Evolutionary conservation across 805 yeast genomes (phyloP), one percentile per base, ranked within the genome.

Genomic region (Clavispora asparagi): DNA sequence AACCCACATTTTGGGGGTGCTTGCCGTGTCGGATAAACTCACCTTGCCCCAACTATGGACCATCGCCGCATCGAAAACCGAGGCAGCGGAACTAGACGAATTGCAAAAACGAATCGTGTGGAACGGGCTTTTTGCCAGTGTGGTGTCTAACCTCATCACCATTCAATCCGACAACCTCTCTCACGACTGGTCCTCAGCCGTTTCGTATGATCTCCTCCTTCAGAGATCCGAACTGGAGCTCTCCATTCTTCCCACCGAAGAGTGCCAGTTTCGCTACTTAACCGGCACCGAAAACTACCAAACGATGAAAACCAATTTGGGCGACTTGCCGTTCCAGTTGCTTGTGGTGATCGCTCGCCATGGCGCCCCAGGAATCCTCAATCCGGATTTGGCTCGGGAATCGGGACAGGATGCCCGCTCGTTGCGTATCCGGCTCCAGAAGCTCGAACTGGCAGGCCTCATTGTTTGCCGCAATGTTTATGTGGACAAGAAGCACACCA

Each of bases 391-490:
- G 47, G 77, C 82, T 2, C 65, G 67, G 36, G 69, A 65, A 16
- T 78, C 90, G 0, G 78, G 78, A 8, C 94, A 85, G 62, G 94
- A 85, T 55, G 78, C 83, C 14, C 72, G 92, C 51, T 83, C 90
- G 47, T 68, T 84, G 36, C 81, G 90, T 0, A 70, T 80, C 1
- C 71, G 94, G 53, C 67, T 84, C 43, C 80, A 77, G 54, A 72
- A 73, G 38, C 64, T 85, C 16, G 78, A 73, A 47, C 77, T 71
- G 8, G 59, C 70, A 32, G 79, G 78, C 17, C 62, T 82, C 14
- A 74, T 83, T 6, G 64, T 64, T 19, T 78, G 73, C 42, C 59
- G 55, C 10, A 62, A 52, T 39, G 63, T 60, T 12, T 71, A 58
- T 47, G 58, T 65, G 43, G 62, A 65, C 31, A 77, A 80, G 2